Evolutionary conservation across 768 basidiomycete genomes (phyloP).

Genomic region (Trametes maxima): DNA sequence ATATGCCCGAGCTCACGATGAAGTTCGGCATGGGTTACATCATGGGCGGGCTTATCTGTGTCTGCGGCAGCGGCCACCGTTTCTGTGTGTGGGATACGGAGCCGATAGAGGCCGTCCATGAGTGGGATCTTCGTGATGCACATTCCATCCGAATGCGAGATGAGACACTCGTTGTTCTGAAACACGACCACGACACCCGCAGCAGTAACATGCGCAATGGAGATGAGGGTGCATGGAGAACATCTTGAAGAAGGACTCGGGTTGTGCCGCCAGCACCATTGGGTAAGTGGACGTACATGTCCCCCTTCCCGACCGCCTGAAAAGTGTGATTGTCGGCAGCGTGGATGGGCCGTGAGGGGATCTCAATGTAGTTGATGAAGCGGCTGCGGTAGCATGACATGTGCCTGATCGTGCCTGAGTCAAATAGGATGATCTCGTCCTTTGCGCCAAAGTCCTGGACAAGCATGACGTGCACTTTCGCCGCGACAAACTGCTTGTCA

Average conservation of each 20-base stretch:
- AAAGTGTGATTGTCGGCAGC: conserved; percentile 31
- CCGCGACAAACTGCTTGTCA: too few relatives aligned
- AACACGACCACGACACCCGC: conserved; percentile 16
- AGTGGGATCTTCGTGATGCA: neutral
- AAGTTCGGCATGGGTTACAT: conserved; percentile 26
- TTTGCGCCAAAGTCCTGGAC: too few relatives aligned
- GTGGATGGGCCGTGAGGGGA: conserved; percentile 31
- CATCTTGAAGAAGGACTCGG: conserved; percentile 18
- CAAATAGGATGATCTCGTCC: conserved; percentile 24
- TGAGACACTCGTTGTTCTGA: conserved; percentile 9
- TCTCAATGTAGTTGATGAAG: conserved; percentile 32
- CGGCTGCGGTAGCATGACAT: conserved; percentile 35
- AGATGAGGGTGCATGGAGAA: conserved; percentile 32
- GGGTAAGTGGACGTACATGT: conserved; percentile 25
- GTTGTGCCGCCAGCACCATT: conserved; percentile 19
- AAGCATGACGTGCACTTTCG: too few relatives aligned
- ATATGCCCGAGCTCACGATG: conserved; percentile 42
- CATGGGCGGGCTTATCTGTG: conserved; percentile 8
- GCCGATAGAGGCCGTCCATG: conserved; percentile 5
- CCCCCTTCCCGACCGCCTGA: conserved; percentile 27
- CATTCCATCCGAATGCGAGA: conserved; percentile 1
- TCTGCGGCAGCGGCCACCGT: neutral
- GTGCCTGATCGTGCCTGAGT: conserved; percentile 39
- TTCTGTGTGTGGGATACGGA: neutral
- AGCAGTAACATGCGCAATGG: conserved; percentile 18